Conservation (phyloP, 495 filamentous ascomycete genomes). For the Neurospora sublineolata region DNA sequence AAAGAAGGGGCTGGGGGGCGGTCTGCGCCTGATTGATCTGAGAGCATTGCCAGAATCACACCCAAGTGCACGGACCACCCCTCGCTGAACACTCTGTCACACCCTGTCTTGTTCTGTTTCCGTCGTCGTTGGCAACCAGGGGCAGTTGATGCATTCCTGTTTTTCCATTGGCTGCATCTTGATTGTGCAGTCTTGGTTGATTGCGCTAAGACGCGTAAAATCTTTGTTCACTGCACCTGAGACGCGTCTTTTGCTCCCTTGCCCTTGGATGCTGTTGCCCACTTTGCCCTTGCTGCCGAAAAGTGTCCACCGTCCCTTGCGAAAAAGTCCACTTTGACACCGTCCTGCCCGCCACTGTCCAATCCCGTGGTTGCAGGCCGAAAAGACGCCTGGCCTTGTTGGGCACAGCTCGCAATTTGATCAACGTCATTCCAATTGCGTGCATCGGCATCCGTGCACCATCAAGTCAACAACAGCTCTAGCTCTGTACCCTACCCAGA, state of each 20-base stretch:
- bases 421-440: not conserved
- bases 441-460: not conserved
- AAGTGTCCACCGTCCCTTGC: not conserved
- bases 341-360: not conserved
- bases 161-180: not conserved
- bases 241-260: not conserved
- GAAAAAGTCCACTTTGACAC: not conserved
- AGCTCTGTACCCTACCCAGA: not conserved
- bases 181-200: not conserved
- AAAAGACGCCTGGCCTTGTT: not conserved
- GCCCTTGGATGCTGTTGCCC: not conserved
- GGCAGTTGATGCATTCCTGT: not conserved
- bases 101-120: not conserved
- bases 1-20: slow-evolving; percentile 9
- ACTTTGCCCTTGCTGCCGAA: not conserved
- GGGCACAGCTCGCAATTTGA: not conserved
- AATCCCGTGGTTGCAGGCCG: not conserved
- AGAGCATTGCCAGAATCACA: not conserved
- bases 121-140: not conserved
- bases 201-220: not conserved
- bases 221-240: not conserved
- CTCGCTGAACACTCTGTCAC: not conserved
- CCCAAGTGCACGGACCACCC: not conserved
- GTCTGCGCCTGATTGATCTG: not conserved
- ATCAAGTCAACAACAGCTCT: not conserved